Evolutionary conservation across 2,329 filamentous ascomycete genomes (phyloP).

Genomic region (Sclerotinia subarctica): DNA sequence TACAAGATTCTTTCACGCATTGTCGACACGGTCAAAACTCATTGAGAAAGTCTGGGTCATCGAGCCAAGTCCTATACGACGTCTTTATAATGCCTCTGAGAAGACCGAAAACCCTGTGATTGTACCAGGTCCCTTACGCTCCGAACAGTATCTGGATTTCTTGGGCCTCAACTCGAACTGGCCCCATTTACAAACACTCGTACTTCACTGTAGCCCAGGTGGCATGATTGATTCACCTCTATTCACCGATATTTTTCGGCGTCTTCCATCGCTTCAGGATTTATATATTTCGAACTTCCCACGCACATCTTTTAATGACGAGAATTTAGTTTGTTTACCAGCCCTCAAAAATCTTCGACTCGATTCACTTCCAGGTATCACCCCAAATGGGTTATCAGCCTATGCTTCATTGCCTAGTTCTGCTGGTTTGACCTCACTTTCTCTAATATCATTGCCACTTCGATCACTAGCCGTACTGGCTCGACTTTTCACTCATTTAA

Average conservation of each 20-base stretch:
- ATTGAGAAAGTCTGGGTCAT: conserved; percentile 60
- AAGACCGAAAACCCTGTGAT: conserved; percentile 29
- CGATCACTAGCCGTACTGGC: conserved; percentile 55
- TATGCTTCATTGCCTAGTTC: conserved; percentile 52
- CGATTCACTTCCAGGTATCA: conserved; percentile 54
- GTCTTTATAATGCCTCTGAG: conserved; percentile 29
- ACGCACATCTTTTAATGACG: conserved; percentile 54
- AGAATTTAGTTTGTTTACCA: conserved; percentile 53
- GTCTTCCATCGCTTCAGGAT: conserved; percentile 53
- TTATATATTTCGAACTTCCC: conserved; percentile 59
- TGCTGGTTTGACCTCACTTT: conserved; percentile 47
- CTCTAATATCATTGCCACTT: conserved; percentile 55
- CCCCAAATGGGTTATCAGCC: conserved; percentile 53
- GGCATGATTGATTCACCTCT: conserved; percentile 53
- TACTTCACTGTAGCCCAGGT: conserved; percentile 57
- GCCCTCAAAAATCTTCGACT: conserved; percentile 54
- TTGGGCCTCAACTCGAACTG: conserved; percentile 53
- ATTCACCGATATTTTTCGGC: conserved; percentile 49
- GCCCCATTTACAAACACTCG: conserved; percentile 53
- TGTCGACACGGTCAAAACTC: conserved; percentile 55
- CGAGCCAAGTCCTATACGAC: conserved; percentile 39
- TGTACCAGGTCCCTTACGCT: conserved; percentile 43
- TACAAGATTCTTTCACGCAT: conserved; percentile 55
- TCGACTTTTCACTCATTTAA: conserved; percentile 56
- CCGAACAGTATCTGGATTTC: conserved; percentile 46